Evolutionary conservation across 345 rosid species (phyloP), one percentile per base, ranked within the genome.

Genomic region (Linum tenue): DNA sequence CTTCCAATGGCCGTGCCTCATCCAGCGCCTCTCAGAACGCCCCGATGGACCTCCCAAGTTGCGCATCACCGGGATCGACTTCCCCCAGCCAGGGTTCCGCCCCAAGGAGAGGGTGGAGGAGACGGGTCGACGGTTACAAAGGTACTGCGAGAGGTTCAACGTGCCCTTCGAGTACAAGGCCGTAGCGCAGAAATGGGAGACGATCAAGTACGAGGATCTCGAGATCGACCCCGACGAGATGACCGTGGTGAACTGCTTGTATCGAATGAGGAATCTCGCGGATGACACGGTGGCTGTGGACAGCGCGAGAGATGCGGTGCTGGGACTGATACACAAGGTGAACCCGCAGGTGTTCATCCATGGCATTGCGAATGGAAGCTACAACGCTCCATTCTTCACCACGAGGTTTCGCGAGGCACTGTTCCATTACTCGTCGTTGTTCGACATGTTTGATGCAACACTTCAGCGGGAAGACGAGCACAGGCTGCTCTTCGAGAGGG

Each of bases 1-100:
- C 5, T 87, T 90, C 62, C 97, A 90, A 37, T 90, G 95, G 97
- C 95, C 97, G 60, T 85, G 88, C 78, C 73, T 87, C 8, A 90
- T 90, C 53, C 83, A 87, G 43, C 78, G 79, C 0, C 66, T 85
- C 14, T 80, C 97, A 0, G 39, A 55, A 16, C 70, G 83, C 44
- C 59, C 53, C 2, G 77, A 65, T 11, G 87, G 86, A 37, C 87
- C 95, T 42, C 86, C 91, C 4, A 74, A 60, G 73, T 67, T 90
- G 67, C 89, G 91, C 0, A 81, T 90, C 36, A 90, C 97, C 0
- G 95, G 90, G 22, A 80, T 90, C 41, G 95, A 90, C 73, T 78
- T 85, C 42, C 97, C 95, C n/a, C 97, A 90, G 69, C 79, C 86
- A 0, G 97, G 97, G 7, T 87, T 87, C 72, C 79, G 85, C 7